These are phyloP conservation scores for Chaetothyriales sp. DNA, from an alignment of 2,329 filamentous ascomycete genomes.

Conservation along the genomic window DNA sequence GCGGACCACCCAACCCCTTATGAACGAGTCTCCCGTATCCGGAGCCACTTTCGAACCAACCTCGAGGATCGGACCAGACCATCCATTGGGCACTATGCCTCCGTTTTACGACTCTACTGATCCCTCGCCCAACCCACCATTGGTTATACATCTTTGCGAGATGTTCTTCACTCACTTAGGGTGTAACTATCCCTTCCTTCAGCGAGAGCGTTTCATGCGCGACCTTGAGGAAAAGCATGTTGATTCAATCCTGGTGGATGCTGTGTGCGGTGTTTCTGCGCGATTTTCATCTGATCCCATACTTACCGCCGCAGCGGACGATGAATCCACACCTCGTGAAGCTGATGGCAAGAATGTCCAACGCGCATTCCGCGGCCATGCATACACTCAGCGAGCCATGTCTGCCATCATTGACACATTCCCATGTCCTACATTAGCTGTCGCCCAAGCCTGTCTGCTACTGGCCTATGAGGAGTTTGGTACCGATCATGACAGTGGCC, in stretches of 20 bases:
- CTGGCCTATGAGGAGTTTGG: slow-evolving; percentile 84
- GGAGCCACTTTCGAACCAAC: slow-evolving; percentile 4
- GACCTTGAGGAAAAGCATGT: slow-evolving; percentile 66
- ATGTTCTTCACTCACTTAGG: slow-evolving; percentile 70
- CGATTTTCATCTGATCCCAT: slow-evolving; percentile 54
- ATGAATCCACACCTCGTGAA: slow-evolving; percentile 34
- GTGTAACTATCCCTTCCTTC: slow-evolving; percentile 73
- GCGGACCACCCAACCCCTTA: slow-evolving; percentile 5
- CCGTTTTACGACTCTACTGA: slow-evolving; percentile 67
- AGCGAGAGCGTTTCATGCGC: slow-evolving; percentile 54
- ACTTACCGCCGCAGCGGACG: slow-evolving; percentile 30
- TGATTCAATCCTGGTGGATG: slow-evolving; percentile 72
- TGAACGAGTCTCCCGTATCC: slow-evolving; percentile 9
- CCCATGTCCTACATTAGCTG: slow-evolving; percentile 65
- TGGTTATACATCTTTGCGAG: slow-evolving; percentile 63
- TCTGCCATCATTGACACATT: slow-evolving; percentile 71
- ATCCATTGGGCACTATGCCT: neutral
- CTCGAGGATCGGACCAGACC: neutral
- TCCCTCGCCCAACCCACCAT: slow-evolving; percentile 50
- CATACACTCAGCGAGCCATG: slow-evolving; percentile 70
- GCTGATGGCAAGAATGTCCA: slow-evolving; percentile 22
- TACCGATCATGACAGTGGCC: slow-evolving; percentile 69
- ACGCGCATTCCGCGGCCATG: slow-evolving; percentile 55
- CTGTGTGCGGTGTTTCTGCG: slow-evolving; percentile 67
- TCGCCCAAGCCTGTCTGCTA: slow-evolving; percentile 67